Evolutionary conservation across 176 grass and related monocot genomes (phyloP).

Genomic region (Typha latifolia): DNA sequence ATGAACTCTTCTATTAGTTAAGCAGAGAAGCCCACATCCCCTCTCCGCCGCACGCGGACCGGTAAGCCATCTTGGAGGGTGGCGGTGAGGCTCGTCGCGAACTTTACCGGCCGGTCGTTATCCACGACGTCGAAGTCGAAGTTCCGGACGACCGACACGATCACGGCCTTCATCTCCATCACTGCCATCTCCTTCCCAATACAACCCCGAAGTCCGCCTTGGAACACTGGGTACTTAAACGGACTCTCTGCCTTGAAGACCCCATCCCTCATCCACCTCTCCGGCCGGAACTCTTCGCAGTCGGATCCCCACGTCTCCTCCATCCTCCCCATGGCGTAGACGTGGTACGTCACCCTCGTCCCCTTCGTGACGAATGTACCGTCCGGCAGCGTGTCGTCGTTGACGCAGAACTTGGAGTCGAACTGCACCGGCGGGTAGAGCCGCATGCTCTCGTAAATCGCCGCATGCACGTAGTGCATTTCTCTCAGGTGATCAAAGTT

Average conservation of each 20-base stretch:
- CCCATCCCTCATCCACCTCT: constrained; percentile 51
- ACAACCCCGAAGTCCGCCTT: constrained; percentile 49
- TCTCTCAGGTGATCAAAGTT: constrained; percentile 30
- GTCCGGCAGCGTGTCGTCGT: constrained; percentile 64
- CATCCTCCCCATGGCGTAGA: constrained; percentile 79
- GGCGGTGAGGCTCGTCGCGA: constrained; percentile 52
- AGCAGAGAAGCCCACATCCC: too few relatives aligned
- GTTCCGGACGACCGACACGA: constrained; percentile 30
- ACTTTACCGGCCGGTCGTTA: constrained; percentile 26
- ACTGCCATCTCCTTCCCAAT: constrained; percentile 65
- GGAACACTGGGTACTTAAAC: constrained; percentile 82
- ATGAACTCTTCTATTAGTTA: too few relatives aligned
- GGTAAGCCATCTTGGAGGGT: constrained; percentile 46
- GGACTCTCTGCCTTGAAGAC: constrained; percentile 60
- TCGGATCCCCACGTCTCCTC: constrained; percentile 69
- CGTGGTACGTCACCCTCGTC: constrained; percentile 63
- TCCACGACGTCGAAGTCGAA: constrained; percentile 48
- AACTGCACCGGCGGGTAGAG: constrained; percentile 84
- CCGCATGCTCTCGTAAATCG: constrained; percentile 62
- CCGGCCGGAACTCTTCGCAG: constrained; percentile 56
- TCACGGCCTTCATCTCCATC: constrained; percentile 60
- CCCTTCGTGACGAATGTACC: constrained; percentile 45
- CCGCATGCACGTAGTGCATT: constrained; percentile 81
- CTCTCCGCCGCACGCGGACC: constrained; percentile 37
- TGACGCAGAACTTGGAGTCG: constrained; percentile 62